These are phyloP conservation scores for Orbilia javanica DNA, from an alignment of 2,329 filamentous ascomycete genomes.

Conservation along the genomic window DNA sequence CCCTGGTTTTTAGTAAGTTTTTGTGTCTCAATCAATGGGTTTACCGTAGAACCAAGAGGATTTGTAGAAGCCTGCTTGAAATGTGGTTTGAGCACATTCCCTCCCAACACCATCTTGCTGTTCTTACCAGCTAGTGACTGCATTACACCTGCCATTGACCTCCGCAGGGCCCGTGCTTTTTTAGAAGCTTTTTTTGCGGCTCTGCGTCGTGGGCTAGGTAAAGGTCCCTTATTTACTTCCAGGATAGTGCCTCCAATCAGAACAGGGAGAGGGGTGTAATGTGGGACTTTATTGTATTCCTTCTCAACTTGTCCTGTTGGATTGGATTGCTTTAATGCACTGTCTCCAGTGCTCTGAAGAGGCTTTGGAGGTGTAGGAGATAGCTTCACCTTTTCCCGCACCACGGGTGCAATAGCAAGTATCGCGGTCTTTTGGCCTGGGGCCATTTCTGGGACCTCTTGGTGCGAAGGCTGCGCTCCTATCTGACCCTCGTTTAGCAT, in stretches of 20 bases:
- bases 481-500: not conserved
- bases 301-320: not conserved
- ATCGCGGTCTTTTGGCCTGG: not conserved
- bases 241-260: not conserved
- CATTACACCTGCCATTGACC: too few relatives aligned
- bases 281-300: not conserved
- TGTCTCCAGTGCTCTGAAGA: not conserved
- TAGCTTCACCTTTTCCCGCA: not conserved
- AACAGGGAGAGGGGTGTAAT: constrained; percentile 5
- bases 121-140: too few relatives aligned
- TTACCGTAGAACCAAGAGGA: too few relatives aligned
- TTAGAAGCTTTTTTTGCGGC: not conserved
- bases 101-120: too few relatives aligned
- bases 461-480: not conserved
- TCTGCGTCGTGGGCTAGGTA: not conserved
- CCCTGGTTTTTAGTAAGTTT: too few relatives aligned
- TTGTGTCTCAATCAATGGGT: too few relatives aligned
- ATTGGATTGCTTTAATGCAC: not conserved
- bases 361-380: not conserved
- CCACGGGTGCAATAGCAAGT: not conserved
- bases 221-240: not conserved
- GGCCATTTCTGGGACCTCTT: not conserved
- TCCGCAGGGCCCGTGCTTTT: too few relatives aligned
- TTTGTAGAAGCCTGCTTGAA: too few relatives aligned
- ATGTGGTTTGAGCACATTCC: too few relatives aligned